Evolutionary conservation across 805 yeast genomes (phyloP).

Genomic region (Ogataea neopini): DNA sequence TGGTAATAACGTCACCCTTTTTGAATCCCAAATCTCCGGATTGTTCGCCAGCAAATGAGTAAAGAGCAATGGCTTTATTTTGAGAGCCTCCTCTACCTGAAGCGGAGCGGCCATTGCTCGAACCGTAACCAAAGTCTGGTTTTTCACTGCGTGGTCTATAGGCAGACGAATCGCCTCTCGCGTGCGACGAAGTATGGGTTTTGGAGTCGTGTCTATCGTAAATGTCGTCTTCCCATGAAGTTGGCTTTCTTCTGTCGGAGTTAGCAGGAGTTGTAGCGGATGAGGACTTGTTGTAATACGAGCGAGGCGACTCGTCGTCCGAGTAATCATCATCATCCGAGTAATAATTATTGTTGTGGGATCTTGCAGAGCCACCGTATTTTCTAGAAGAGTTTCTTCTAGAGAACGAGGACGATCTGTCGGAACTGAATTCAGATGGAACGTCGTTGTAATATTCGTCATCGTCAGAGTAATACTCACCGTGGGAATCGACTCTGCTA

Average conservation of each 20-base stretch:
- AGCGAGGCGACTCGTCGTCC: constrained; percentile 42
- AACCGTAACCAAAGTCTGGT: constrained; percentile 36
- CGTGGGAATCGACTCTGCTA: constrained; percentile 45
- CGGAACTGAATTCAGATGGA: constrained; percentile 66
- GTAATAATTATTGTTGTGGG: constrained; percentile 27
- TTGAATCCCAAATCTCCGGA: constrained; percentile 89
- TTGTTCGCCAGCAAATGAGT: constrained; percentile 88
- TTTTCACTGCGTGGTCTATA: constrained; percentile 35
- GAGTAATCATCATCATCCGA: constrained; percentile 35
- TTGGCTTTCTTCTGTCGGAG: constrained; percentile 19
- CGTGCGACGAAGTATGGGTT: constrained; percentile 17
- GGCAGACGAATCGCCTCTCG: constrained; percentile 31
- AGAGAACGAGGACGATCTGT: constrained; percentile 44
- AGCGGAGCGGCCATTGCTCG: constrained; percentile 36
- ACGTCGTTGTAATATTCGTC: constrained; percentile 76
- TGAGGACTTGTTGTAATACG: constrained; percentile 25
- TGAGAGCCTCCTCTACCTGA: constrained; percentile 38
- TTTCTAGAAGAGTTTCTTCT: constrained; percentile 13
- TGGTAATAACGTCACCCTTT: constrained; percentile 91
- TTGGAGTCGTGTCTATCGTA: constrained; percentile 54
- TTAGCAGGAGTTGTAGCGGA: constrained; percentile 14
- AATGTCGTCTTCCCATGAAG: constrained; percentile 88
- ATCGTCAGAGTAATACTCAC: constrained; percentile 52
- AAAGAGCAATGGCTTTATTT: constrained; percentile 87
- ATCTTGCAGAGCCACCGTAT: constrained; percentile 13